Percentiles rank a stretch among this genome's conserved stretches.
Evolutionary conservation across 495 filamentous ascomycete genomes (phyloP).

Genomic region (Chaetomidium leptoderma): DNA sequence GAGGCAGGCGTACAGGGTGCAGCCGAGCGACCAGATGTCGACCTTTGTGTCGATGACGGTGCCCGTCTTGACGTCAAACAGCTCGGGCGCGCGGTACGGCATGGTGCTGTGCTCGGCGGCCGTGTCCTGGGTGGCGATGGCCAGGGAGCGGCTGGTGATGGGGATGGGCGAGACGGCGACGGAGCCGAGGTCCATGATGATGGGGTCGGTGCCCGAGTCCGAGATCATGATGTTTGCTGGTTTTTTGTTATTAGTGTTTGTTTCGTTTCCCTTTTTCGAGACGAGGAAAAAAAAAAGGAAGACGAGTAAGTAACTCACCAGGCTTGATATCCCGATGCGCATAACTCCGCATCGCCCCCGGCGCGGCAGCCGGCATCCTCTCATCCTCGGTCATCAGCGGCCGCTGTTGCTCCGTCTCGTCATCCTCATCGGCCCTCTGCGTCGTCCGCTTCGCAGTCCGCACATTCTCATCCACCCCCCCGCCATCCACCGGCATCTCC

Average conservation of each 20-base stretch:
- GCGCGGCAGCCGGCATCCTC: conserved; percentile 62
- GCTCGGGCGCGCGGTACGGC: conserved; percentile 95
- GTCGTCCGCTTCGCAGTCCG: conserved; percentile 58
- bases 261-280: too few relatives aligned
- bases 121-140: conserved; percentile 85
- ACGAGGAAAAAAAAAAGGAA: neutral
- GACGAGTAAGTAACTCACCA: conserved; percentile 50
- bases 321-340: conserved; percentile 98
- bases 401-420: conserved; percentile 68
- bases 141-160: conserved; percentile 89
- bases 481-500: conserved; percentile 33
- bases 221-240: conserved; percentile 87
- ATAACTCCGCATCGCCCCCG: conserved; percentile 67
- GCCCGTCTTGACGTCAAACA: conserved; percentile 96
- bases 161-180: conserved; percentile 81
- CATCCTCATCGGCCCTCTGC: conserved; percentile 54
- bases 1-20: conserved; percentile 91
- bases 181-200: conserved; percentile 98
- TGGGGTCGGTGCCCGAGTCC: conserved; percentile 78
- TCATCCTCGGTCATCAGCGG: conserved; percentile 84
- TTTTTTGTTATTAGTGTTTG: conserved; percentile 6
- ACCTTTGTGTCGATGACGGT: conserved; percentile 92
- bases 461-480: conserved; percentile 38
- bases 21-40: conserved; percentile 96
- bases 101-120: conserved; percentile 96